Conservation (phyloP, 768 basidiomycete genomes). For the Pholiota molesta region DNA sequence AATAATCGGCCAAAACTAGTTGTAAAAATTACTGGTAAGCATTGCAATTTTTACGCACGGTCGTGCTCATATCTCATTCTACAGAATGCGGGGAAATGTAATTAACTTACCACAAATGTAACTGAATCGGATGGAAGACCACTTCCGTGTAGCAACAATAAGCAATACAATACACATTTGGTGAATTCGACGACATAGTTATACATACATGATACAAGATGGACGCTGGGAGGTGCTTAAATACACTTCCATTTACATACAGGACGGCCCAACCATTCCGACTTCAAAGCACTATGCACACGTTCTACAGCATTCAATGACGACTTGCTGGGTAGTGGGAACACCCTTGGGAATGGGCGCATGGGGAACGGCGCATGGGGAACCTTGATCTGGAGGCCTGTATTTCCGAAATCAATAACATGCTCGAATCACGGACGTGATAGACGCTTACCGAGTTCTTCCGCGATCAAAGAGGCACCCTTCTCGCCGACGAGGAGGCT, state of each 20-base stretch:
- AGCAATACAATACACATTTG: conserved; percentile 9
- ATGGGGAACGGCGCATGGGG: conserved; percentile 72
- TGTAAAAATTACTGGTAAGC: conserved; percentile 84
- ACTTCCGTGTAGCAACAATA: not conserved
- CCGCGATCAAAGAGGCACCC: conserved; percentile 60
- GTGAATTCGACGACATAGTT: not conserved
- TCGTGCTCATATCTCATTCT: not conserved
- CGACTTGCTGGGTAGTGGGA: conserved; percentile 52
- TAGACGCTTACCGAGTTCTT: conserved; percentile 57
- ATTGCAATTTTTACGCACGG: not conserved
- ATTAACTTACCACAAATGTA: conserved; percentile 5
- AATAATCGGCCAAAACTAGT: conserved; percentile 89
- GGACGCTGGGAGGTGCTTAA: not conserved
- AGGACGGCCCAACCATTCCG: not conserved
- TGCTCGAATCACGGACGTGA: not conserved
- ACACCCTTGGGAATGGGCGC: conserved; percentile 58
- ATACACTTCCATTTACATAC: not conserved
- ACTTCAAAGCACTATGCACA: not conserved
- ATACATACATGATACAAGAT: conserved; percentile 5
- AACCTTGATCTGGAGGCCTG: conserved; percentile 61
- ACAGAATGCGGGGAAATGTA: conserved; percentile 67
- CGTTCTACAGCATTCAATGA: conserved; percentile 27
- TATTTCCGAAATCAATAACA: conserved; percentile 1
- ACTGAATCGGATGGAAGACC: not conserved
- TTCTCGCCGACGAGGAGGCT: conserved; percentile 74